Base-by-base conservation (phyloP, 2,329 filamentous ascomycete genomes). In the Grosmannia penicillata region DNA sequence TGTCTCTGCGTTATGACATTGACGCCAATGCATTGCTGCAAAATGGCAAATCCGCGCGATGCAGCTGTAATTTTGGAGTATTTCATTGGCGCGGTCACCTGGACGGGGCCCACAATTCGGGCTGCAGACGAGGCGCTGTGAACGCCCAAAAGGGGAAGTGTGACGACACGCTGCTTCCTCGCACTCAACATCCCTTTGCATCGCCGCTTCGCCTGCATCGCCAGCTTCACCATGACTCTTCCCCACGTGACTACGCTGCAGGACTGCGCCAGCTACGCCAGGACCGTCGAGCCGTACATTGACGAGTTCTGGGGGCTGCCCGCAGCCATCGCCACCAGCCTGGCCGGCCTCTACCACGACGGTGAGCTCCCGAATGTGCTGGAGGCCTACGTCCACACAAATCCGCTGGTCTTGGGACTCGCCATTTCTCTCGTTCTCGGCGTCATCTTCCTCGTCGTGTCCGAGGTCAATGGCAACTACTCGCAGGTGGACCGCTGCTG, bases 401-500 rank as follows among this genome's bases (percentile, higher is more conserved):
- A 98, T 54, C 91, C 91, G 0, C 63, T 94, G 30, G 68, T 94
- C 22, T 77, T 74, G 1, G 82, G 75, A 3, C 68, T 93, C 46
- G 78, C 75, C 0, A 71, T 83, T 38, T 80, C 82, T 3, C 49
- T 93, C 15, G 66, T 75, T 29, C 57, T 93, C n/a, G 75, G 75
- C 2, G 69, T 70, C 6, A 51, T 91, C 22, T 82, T 93, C 50
- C 63, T 94, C 19, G 52, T 89, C 24, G 63, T 76, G 6, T 83
- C 86, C 1, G 89, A 96, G 58, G 60, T 85, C 61, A 96, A 93
- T 60, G 73, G 72, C 52, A 98, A 98, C 58, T 95, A 87, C 57
- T 95, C 87, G n/a, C 91, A 98, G 60, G 79, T 98, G 30, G 91
- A 98, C 57, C 76, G 91, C 35, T 62, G 80, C 49, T 98, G 91